phyloP scores from a whole-genome alignment of 2,329 filamentous ascomycete species.

The Penicillium sumatraense region DNA sequence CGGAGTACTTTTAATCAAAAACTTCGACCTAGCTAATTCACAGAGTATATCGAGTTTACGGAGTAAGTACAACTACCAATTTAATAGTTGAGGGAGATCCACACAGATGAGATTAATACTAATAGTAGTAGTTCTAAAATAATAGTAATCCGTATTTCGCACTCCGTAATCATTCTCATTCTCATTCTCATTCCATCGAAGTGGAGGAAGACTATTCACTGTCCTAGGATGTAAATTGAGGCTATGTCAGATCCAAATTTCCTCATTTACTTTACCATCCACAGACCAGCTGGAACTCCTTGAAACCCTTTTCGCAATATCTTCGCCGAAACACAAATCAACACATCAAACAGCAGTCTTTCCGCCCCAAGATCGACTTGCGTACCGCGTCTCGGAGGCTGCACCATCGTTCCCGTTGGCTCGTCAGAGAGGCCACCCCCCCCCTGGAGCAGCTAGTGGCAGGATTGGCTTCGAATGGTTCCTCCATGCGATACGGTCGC shows the following conservation, averaged over 20 bases:
- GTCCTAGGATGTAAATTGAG: not conserved
- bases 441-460: constrained; percentile 20
- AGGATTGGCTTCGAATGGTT: constrained; percentile 19
- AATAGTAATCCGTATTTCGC: not conserved
- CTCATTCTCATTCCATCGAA: not conserved
- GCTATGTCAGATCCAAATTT: not conserved
- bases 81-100: not conserved
- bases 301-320: not conserved
- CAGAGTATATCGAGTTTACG: too few relatives aligned
- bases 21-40: too few relatives aligned
- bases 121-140: too few relatives aligned
- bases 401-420: constrained; percentile 19
- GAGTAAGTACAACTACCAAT: too few relatives aligned
- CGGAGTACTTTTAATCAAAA: too few relatives aligned
- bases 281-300: not conserved
- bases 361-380: constrained; percentile 23
- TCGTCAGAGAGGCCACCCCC: constrained; percentile 17
- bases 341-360: constrained; percentile 4
- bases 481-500: constrained; percentile 32
- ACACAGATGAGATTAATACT: not conserved
- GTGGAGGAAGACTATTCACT: not conserved
- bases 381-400: constrained; percentile 15
- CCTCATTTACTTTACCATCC: not conserved
- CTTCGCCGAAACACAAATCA: not conserved
- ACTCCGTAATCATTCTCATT: not conserved